phyloP scores from a whole-genome alignment of 192 early-diverging fungal genomes.

The Spinellus fusiger region DNA sequence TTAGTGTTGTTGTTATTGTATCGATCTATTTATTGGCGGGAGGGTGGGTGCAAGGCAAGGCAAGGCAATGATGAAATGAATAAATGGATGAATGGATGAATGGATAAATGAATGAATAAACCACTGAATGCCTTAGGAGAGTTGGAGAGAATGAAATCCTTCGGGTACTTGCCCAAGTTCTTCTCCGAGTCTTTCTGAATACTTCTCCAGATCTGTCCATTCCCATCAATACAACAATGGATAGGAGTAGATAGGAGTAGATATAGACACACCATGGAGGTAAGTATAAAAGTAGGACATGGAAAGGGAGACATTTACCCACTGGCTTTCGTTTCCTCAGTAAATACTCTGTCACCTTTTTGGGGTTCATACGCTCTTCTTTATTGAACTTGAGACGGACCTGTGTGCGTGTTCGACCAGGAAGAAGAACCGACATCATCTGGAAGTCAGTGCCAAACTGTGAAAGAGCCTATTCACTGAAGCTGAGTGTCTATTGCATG shows the following conservation, averaged over 20 bases:
- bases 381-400: slow-evolving; percentile 27
- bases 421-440: slow-evolving; percentile 23
- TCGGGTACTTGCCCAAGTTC: slow-evolving; percentile 19
- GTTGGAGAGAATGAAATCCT: slow-evolving; percentile 17
- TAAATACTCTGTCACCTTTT: slow-evolving; percentile 20
- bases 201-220: slow-evolving; percentile 8
- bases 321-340: slow-evolving; percentile 18
- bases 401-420: slow-evolving; percentile 17
- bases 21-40: no score
- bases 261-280: background rate
- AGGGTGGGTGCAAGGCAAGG: no score
- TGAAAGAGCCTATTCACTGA: slow-evolving; percentile 12
- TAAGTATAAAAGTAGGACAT: no score
- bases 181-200: background rate
- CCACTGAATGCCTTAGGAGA: slow-evolving; percentile 1
- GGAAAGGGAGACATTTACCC: slow-evolving; percentile 8
- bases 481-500: background rate
- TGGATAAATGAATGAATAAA: no score
- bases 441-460: slow-evolving; percentile 36
- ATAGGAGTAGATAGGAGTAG: background rate
- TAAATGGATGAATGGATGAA: no score
- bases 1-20: no score
- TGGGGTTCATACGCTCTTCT: slow-evolving; percentile 23
- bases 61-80: no score
- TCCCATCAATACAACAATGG: background rate